Evolutionary conservation across 2,329 filamentous ascomycete species (phyloP).

Genomic region (Fusarium transvaalense): DNA sequence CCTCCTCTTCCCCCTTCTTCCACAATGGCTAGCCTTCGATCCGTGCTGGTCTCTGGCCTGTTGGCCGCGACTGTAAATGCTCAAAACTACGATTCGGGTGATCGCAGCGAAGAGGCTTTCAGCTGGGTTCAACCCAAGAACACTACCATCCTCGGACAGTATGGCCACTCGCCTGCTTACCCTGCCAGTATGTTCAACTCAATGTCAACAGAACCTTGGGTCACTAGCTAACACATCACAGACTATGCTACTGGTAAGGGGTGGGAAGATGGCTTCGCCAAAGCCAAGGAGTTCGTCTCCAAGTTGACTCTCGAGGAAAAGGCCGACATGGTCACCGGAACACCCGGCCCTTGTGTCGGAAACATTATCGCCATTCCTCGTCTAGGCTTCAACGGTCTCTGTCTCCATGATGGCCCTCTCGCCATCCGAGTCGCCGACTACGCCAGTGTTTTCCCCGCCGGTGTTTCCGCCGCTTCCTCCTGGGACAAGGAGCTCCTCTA

Average conservation of each 20-base stretch:
- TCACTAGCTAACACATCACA: conserved; percentile 35
- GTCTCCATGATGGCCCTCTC: conserved; percentile 56
- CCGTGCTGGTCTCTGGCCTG: conserved; percentile 56
- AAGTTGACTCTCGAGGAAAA: conserved; percentile 51
- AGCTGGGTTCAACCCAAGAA: conserved; percentile 57
- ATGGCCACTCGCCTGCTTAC: conserved; percentile 55
- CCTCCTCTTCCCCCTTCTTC: background rate
- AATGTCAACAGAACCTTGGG: rapidly evolving
- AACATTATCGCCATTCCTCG: conserved; percentile 56
- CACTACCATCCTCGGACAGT: conserved; percentile 57
- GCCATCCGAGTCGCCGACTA: conserved; percentile 55
- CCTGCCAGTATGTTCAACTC: conserved; percentile 54
- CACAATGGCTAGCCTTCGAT: conserved; percentile 43
- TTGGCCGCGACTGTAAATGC: conserved; percentile 46
- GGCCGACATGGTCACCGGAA: conserved; percentile 52
- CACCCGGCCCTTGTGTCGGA: conserved; percentile 52
- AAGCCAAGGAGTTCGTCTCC: conserved; percentile 52
- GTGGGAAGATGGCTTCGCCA: conserved; percentile 54
- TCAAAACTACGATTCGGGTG: conserved; percentile 46
- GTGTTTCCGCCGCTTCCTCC: conserved; percentile 69
- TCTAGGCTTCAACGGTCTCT: conserved; percentile 58
- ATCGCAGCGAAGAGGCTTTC: conserved; percentile 50
- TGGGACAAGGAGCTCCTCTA: conserved; percentile 82
- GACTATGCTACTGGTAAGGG: conserved; percentile 55
- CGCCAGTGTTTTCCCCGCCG: conserved; percentile 62